Percentiles rank a stretch among this genome's conserved stretches.
These are phyloP conservation scores for Beauveria varroae DNA, from an alignment of 2,329 filamentous ascomycete species.

Conservation along the genomic window DNA sequence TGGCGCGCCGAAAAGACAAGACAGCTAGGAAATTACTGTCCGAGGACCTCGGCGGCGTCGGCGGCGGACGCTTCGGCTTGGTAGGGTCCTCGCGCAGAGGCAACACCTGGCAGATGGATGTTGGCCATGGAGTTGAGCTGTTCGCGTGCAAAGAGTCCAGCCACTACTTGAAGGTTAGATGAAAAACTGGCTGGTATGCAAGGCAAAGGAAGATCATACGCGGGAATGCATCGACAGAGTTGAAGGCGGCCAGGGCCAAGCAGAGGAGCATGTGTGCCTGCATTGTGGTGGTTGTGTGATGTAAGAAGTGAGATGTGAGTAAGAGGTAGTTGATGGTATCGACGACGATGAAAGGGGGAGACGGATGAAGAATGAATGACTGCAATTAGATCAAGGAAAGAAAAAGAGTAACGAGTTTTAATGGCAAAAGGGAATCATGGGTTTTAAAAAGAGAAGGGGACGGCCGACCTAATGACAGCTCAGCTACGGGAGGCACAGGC, in stretches of 20 bases:
- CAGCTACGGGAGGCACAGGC: too few species aligned
- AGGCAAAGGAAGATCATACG: background rate
- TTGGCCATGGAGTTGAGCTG: background rate
- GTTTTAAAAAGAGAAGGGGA: background rate
- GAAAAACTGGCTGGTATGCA: background rate
- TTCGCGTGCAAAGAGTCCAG: background rate
- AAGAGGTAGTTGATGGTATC: background rate
- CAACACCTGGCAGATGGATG: background rate
- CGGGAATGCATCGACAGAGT: background rate
- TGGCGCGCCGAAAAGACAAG: background rate
- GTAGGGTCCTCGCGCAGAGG: background rate
- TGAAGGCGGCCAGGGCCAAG: constrained; percentile 2
- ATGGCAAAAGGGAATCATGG: background rate
- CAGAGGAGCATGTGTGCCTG: constrained; percentile 1
- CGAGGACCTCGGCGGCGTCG: background rate
- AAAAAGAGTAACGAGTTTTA: background rate
- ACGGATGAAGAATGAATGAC: background rate
- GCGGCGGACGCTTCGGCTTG: background rate
- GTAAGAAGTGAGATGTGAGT: background rate
- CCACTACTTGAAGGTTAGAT: background rate
- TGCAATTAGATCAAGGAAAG: background rate
- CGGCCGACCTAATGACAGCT: too few species aligned
- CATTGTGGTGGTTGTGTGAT: background rate
- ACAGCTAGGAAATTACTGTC: background rate
- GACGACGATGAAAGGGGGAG: background rate